phyloP scores from a whole-genome alignment of 2,329 filamentous ascomycete species.

The Fusarium succisae region DNA sequence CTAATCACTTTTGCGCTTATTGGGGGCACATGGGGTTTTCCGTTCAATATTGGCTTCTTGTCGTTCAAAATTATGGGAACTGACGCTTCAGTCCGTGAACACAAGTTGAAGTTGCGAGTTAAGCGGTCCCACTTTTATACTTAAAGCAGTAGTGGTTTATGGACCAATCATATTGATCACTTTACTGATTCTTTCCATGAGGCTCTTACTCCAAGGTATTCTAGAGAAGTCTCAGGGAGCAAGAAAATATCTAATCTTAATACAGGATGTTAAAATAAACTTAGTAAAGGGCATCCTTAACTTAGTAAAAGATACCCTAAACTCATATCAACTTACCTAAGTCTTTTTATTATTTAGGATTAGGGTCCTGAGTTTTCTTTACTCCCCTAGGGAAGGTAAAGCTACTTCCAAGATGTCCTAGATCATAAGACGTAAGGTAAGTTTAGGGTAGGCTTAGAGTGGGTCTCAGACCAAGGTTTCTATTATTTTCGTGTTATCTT shows the following conservation, averaged over 20 bases:
- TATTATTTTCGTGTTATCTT: not conserved
- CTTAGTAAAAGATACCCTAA: too few relatives aligned
- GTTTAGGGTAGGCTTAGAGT: not conserved
- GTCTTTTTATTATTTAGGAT: too few relatives aligned
- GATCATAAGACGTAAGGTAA: not conserved
- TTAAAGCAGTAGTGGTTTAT: not conserved
- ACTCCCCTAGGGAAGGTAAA: not conserved
- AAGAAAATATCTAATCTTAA: too few relatives aligned
- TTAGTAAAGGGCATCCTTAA: too few relatives aligned
- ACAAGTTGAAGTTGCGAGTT: not conserved
- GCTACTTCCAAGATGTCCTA: not conserved
- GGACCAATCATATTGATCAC: slow-evolving; percentile 10
- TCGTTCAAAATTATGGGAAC: not conserved
- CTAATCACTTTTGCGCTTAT: not conserved
- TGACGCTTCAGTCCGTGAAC: not conserved
- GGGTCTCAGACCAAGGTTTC: not conserved
- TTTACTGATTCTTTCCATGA: not conserved
- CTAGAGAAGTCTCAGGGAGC: too few relatives aligned
- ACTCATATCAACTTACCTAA: too few relatives aligned
- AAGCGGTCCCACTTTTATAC: not conserved
- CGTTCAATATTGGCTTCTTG: not conserved
- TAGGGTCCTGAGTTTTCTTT: too few relatives aligned
- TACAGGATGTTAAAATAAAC: too few relatives aligned
- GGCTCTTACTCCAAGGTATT: not conserved
- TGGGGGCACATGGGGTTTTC: too few relatives aligned